Percentiles rank a stretch among this genome's conserved stretches.
phyloP scores from a whole-genome alignment of 345 rosid genomes.

The Populus deltoides region DNA sequence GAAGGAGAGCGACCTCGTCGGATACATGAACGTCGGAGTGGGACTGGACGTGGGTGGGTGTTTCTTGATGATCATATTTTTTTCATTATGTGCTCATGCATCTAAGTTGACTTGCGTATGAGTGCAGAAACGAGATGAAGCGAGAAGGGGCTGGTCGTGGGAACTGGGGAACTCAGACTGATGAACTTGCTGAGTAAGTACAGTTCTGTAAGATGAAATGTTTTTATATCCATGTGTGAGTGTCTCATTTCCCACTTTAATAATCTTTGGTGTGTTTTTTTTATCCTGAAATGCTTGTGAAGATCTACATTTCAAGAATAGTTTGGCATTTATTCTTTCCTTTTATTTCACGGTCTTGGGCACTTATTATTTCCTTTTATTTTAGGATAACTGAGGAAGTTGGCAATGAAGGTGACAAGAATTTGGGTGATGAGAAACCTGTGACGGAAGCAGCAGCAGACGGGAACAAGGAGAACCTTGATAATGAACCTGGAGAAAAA shows the following conservation, averaged over 20 bases:
- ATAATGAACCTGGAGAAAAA: constrained; percentile 16
- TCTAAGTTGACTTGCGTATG: not conserved
- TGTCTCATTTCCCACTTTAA: not conserved
- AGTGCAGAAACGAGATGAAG: constrained; percentile 21
- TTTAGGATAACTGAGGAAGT: constrained; percentile 23
- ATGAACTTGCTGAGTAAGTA: constrained; percentile 26
- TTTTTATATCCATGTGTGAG: not conserved
- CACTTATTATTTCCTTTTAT: not conserved
- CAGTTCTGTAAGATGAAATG: not conserved
- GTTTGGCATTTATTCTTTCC: not conserved
- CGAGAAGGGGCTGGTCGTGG: constrained; percentile 28
- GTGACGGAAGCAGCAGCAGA: constrained; percentile 12
- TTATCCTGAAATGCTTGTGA: not conserved
- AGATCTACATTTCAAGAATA: not conserved
- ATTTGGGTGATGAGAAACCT: constrained; percentile 15
- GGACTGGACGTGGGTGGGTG: constrained; percentile 30
- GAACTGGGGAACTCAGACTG: constrained; percentile 28
- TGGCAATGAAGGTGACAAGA: constrained; percentile 19
- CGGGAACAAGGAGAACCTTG: constrained; percentile 15
- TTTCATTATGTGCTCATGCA: not conserved
- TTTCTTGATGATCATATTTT: not conserved
- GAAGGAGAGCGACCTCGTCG: constrained; percentile 26
- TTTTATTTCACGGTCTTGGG: not conserved
- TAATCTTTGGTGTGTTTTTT: not conserved
- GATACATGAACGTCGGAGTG: constrained; percentile 21